phyloP scores from a whole-genome alignment of 257 asterid genomes.

The Cordia subcordata region DNA sequence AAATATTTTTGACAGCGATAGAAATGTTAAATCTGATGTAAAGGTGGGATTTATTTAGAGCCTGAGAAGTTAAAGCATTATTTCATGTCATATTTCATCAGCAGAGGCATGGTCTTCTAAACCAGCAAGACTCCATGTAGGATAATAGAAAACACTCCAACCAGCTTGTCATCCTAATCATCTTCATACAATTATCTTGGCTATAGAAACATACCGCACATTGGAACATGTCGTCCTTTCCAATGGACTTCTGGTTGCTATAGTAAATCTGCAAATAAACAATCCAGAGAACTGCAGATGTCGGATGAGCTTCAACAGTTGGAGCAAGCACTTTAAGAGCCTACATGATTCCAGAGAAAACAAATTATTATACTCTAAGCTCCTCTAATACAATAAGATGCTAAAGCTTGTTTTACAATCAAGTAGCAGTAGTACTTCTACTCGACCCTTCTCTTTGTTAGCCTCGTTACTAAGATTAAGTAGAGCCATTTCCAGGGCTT shows the following conservation, averaged over 20 bases:
- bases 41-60: too few relatives aligned
- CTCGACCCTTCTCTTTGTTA: slow-evolving; percentile 27
- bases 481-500: slow-evolving; percentile 38
- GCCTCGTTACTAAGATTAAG: slow-evolving; percentile 30
- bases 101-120: too few relatives aligned
- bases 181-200: background rate
- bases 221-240: slow-evolving; percentile 35
- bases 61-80: too few relatives aligned
- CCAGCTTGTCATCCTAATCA: background rate
- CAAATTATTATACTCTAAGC: slow-evolving; percentile 9
- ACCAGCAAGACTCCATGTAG: background rate
- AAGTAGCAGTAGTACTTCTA: slow-evolving; percentile 23
- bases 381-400: slow-evolving; percentile 3
- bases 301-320: slow-evolving; percentile 37
- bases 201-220: slow-evolving; percentile 31
- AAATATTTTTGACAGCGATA: too few relatives aligned
- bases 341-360: slow-evolving; percentile 16
- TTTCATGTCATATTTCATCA: too few relatives aligned
- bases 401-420: slow-evolving; percentile 2
- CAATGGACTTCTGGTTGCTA: slow-evolving; percentile 36
- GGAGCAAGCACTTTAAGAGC: slow-evolving; percentile 37
- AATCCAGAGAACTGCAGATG: slow-evolving; percentile 39
- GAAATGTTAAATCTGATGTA: too few relatives aligned
- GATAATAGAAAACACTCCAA: background rate
- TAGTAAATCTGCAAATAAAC: slow-evolving; percentile 40